A percentile compares a stretch with the other conserved stretches of the same genome.
Evolutionary conservation across 495 filamentous ascomycete species (phyloP).

Genomic region (Lophiostoma macrostomum): DNA sequence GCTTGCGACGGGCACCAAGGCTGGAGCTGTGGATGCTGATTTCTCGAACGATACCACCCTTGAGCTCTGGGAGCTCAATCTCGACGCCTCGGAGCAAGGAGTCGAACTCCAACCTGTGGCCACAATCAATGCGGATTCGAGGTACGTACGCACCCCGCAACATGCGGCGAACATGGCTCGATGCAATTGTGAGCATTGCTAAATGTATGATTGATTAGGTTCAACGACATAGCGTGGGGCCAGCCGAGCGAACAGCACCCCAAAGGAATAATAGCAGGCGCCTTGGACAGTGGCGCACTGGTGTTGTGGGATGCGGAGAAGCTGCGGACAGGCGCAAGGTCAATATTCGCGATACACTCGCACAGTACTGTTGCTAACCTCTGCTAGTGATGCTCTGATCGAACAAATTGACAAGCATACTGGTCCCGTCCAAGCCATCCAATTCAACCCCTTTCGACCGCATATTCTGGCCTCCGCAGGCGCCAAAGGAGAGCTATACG

Average conservation of each 20-base stretch:
- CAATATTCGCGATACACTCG: slow-evolving; percentile 10
- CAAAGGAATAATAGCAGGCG: slow-evolving; percentile 87
- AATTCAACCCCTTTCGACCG: slow-evolving; percentile 94
- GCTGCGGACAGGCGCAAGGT: slow-evolving; percentile 63
- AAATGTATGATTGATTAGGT: slow-evolving; percentile 57
- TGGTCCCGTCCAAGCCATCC: slow-evolving; percentile 88
- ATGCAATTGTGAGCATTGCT: too few relatives aligned
- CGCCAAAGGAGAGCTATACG: slow-evolving; percentile 92
- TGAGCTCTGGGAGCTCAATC: slow-evolving; percentile 89
- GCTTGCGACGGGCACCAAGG: slow-evolving; percentile 91
- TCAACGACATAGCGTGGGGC: slow-evolving; percentile 96
- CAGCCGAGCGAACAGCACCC: slow-evolving; percentile 70
- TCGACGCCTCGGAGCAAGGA: slow-evolving; percentile 69
- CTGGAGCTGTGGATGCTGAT: slow-evolving; percentile 91
- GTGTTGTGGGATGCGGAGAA: slow-evolving; percentile 94
- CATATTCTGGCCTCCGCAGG: slow-evolving; percentile 91
- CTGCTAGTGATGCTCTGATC: slow-evolving; percentile 67
- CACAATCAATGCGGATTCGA: slow-evolving; percentile 82
- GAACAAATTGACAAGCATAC: slow-evolving; percentile 89
- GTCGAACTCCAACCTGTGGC: slow-evolving; percentile 82
- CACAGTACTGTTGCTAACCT: slow-evolving; percentile 11
- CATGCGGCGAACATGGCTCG: too few relatives aligned
- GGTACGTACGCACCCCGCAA: too few relatives aligned
- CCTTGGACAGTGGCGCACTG: slow-evolving; percentile 92
- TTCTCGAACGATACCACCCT: slow-evolving; percentile 97